Percentiles rank a stretch among this genome's conserved stretches.
These are phyloP conservation scores for Linum tenue DNA, from an alignment of 345 rosid genomes.

Conservation along the genomic window DNA sequence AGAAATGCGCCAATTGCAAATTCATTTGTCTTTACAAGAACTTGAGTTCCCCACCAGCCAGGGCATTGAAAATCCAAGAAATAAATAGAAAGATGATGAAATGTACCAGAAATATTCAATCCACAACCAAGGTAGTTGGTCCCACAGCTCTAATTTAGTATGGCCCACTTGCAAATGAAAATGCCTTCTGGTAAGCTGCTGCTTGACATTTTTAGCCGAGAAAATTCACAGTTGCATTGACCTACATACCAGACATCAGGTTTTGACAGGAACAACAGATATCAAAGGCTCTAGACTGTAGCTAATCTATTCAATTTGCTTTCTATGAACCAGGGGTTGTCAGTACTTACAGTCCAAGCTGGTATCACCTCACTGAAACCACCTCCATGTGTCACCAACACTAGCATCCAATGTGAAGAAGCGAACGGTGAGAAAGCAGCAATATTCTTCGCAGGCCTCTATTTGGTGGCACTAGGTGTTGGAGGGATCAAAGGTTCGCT, in stretches of 20 bases:
- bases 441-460: conserved; percentile 64
- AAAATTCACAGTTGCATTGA: background rate
- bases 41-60: conserved; percentile 3
- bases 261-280: background rate
- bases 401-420: conserved; percentile 25
- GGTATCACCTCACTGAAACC: conserved; percentile 43
- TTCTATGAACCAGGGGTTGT: conserved; percentile 36
- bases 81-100: background rate
- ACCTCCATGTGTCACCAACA: conserved; percentile 23
- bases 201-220: conserved; percentile 4
- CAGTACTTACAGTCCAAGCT: conserved; percentile 50
- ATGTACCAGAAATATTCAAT: background rate
- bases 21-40: background rate
- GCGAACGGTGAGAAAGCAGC: conserved; percentile 27
- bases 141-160: background rate
- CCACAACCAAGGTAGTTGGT: background rate
- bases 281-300: background rate
- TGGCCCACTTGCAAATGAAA: conserved; percentile 14
- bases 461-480: conserved; percentile 77
- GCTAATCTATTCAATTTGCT: background rate
- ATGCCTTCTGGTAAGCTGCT: background rate
- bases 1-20: conserved; percentile 8
- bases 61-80: conserved; percentile 12
- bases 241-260: background rate
- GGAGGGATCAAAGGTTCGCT: conserved; percentile 96